Conservation (phyloP, 2,329 filamentous ascomycete genomes). For the Gaeumannomyces sp. region DNA sequence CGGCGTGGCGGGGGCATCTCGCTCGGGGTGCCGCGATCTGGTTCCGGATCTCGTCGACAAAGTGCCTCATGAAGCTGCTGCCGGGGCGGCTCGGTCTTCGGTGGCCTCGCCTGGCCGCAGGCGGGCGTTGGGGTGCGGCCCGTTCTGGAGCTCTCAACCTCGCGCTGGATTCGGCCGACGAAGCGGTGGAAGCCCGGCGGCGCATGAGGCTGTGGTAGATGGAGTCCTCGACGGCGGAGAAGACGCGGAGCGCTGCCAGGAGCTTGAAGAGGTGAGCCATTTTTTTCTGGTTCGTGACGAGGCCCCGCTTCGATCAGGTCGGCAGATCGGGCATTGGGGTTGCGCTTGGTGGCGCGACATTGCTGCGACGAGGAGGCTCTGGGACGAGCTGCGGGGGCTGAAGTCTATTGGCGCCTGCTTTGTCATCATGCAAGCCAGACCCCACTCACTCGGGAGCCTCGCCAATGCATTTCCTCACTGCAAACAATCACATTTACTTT, state of each 20-base stretch:
- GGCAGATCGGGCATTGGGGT: too few species aligned
- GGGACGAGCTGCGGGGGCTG: too few species aligned
- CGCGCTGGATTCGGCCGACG: conserved; percentile 46
- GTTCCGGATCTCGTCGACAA: conserved; percentile 44
- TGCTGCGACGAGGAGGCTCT: background rate
- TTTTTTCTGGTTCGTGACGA: background rate
- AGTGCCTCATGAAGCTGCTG: conserved; percentile 43
- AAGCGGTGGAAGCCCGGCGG: conserved; percentile 44
- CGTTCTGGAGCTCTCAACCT: conserved; percentile 42
- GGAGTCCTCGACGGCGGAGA: background rate
- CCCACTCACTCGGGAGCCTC: too few species aligned
- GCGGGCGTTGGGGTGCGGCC: conserved; percentile 46
- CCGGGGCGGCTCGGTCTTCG: conserved; percentile 25
- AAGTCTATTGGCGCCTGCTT: too few species aligned
- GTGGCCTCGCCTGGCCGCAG: conserved; percentile 47
- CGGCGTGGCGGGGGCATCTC: conserved; percentile 24
- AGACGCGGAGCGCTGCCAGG: background rate
- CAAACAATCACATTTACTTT: too few species aligned
- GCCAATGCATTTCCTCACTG: too few species aligned
- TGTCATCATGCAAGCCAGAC: too few species aligned
- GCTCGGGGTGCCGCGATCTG: conserved; percentile 41
- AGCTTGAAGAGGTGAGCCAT: background rate
- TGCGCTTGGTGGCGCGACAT: too few species aligned
- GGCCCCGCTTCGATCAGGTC: too few species aligned
- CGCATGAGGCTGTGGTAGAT: conserved; percentile 25